These are phyloP conservation scores for Diversispora epigaea DNA, from an alignment of 192 early-diverging fungal genomes.

Conservation along the genomic window DNA sequence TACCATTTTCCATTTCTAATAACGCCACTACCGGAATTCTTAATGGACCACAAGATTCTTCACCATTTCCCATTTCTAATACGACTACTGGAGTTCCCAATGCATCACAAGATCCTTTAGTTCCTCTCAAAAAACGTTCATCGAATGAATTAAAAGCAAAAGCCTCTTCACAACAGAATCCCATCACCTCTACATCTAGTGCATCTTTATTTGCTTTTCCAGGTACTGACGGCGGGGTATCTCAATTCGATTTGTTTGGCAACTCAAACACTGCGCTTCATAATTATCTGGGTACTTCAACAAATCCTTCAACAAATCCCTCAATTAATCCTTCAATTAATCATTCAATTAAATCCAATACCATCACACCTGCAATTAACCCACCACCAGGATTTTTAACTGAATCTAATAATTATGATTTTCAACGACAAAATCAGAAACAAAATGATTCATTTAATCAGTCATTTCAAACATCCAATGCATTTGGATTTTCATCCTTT, in stretches of 20 bases:
- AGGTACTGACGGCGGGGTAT: background rate
- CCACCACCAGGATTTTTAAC: constrained; percentile 21
- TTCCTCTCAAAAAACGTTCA: background rate
- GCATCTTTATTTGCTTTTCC: constrained; percentile 27
- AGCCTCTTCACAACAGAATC: background rate
- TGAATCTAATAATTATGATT: background rate
- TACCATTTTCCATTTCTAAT: background rate
- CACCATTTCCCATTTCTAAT: background rate
- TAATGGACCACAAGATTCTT: background rate
- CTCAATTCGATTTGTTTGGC: constrained; percentile 9
- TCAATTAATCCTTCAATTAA: background rate
- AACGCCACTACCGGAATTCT: background rate
- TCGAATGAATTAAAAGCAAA: background rate
- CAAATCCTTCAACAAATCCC: background rate
- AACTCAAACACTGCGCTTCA: background rate
- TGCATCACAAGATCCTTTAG: constrained; percentile 26
- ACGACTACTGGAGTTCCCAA: constrained; percentile 14
- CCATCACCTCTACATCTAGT: background rate
- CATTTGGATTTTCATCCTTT: constrained; percentile 20
- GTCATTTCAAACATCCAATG: constrained; percentile 2
- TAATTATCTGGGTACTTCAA: background rate
- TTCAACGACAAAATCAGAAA: background rate
- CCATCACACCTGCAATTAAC: background rate
- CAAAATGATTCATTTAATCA: background rate
- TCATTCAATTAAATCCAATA: background rate